phyloP scores from a whole-genome alignment of 2,329 filamentous ascomycete genomes.

The Fusarium sp. region DNA sequence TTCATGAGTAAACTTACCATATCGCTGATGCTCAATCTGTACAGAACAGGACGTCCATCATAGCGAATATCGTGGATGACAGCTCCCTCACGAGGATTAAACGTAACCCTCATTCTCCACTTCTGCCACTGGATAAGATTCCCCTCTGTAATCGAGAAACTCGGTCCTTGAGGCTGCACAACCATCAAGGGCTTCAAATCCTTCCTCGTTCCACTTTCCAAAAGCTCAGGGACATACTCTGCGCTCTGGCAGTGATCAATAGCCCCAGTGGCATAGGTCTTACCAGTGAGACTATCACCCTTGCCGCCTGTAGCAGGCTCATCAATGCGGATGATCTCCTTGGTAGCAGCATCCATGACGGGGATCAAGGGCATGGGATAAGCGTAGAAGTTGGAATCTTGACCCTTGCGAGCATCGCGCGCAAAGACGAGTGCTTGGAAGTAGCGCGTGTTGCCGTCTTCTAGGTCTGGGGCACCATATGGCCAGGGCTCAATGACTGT shows the following conservation, averaged over 20 bases:
- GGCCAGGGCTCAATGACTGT: constrained; percentile 49
- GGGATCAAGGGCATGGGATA: constrained; percentile 62
- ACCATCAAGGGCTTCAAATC: constrained; percentile 68
- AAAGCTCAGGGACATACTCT: constrained; percentile 56
- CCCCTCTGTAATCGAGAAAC: constrained; percentile 53
- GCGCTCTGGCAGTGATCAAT: constrained; percentile 46
- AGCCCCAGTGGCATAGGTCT: constrained; percentile 23
- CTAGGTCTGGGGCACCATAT: constrained; percentile 43
- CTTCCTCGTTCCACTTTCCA: constrained; percentile 52
- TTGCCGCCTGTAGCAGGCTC: constrained; percentile 47
- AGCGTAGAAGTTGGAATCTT: constrained; percentile 64
- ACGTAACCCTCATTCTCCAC: constrained; percentile 74
- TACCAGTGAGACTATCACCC: constrained; percentile 37
- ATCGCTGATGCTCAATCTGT: constrained; percentile 72
- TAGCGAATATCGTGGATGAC: constrained; percentile 75
- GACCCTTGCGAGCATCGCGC: constrained; percentile 42
- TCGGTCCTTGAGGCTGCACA: constrained; percentile 50
- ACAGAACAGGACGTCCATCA: constrained; percentile 71
- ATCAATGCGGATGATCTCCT: constrained; percentile 47
- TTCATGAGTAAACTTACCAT: constrained; percentile 70
- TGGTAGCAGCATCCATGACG: constrained; percentile 48
- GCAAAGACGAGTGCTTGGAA: constrained; percentile 50
- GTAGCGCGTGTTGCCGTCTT: constrained; percentile 43
- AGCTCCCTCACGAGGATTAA: constrained; percentile 75
- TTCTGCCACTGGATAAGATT: constrained; percentile 66